Percentiles rank a stretch among this genome's conserved stretches.
Conservation (phyloP, 2,329 filamentous ascomycete genomes). For the Aureobasidium musti region DNA sequence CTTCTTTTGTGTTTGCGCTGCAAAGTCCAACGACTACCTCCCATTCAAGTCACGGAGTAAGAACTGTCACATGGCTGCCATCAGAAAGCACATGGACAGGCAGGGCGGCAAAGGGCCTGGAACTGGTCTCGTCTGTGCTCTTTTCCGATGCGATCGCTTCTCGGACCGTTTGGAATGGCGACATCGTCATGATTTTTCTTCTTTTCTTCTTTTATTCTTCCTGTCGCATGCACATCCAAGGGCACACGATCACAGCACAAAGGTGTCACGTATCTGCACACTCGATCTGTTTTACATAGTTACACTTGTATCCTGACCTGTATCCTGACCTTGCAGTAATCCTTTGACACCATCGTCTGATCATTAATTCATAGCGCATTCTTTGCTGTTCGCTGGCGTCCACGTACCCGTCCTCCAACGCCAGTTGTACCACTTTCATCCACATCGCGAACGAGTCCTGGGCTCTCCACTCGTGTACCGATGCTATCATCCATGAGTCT, state of each 20-base stretch:
- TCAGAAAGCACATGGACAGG: constrained; percentile 1
- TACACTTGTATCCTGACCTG: background rate
- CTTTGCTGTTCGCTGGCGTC: constrained; percentile 30
- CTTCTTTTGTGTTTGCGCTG: background rate
- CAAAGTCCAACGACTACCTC: background rate
- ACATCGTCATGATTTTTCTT: constrained; percentile 3
- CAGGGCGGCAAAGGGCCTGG: constrained; percentile 5
- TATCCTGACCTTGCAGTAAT: background rate
- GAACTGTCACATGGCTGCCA: constrained; percentile 9
- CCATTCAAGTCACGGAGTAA: background rate
- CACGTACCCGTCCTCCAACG: constrained; percentile 33
- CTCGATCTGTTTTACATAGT: background rate
- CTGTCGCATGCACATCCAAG: background rate
- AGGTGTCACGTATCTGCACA: background rate
- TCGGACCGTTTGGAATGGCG: constrained; percentile 17
- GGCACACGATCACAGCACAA: background rate
- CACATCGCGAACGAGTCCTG: constrained; percentile 40
- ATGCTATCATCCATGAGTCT: constrained; percentile 35
- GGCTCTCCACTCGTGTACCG: constrained; percentile 36
- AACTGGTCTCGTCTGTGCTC: constrained; percentile 18
- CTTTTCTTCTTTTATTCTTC: background rate
- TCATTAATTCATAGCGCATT: constrained; percentile 4
- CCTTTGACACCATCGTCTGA: background rate
- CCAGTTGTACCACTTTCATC: constrained; percentile 27
- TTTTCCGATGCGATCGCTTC: constrained; percentile 8